Evolutionary conservation across 352 stramenopile genomes (phyloP), one percentile per base, ranked within the genome.

Genomic region (Globisporangium parvum): DNA sequence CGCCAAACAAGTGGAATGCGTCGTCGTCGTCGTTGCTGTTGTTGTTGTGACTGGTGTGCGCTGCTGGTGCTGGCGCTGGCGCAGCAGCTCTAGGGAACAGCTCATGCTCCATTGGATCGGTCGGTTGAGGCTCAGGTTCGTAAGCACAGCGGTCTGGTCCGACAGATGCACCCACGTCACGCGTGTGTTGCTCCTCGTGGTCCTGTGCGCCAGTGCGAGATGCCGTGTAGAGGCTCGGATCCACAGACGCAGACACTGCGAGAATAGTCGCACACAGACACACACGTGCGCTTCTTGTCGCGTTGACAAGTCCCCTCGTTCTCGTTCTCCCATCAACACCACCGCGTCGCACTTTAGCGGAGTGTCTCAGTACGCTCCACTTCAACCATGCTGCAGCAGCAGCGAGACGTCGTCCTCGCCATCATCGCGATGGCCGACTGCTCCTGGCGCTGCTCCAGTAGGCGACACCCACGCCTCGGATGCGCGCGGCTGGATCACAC

Each of bases 1-100:
- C 24, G 5, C 56, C 56, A 33, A 62, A 62, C 17, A 62, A 42
- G 41, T 57, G 12, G 31, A 62, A 62, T 24, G 42, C 28, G 5
- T 53, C 56, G 49, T 53, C 39, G 20, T 47, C 42, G 20, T 6
- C 10, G n/a, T 60, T 47, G 49, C 48, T 28, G 20, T 47, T 33
- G 20, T 6, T 20, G n/a, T 60, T 47, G 24, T 46, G 39, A 47
- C 18, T 18, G 17, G 23, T 23, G 41, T 8, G 17, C n/a, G n/a
- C 44, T 18, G 20, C 12, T 9, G 4, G 23, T 11, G 39, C 2
- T 20, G 39, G 39, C 39, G 39, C 14, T 44, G 44, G 21, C 44
- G 45, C 11, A n/a, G 45, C 6, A 10, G 41, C 41, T 18, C 20
- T 47, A 5, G 41, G 41, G 41, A 47, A 47, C 5, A 47, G 41